Evolutionary conservation across 345 rosid species (phyloP).

Genomic region (Dovyalis caffra): DNA sequence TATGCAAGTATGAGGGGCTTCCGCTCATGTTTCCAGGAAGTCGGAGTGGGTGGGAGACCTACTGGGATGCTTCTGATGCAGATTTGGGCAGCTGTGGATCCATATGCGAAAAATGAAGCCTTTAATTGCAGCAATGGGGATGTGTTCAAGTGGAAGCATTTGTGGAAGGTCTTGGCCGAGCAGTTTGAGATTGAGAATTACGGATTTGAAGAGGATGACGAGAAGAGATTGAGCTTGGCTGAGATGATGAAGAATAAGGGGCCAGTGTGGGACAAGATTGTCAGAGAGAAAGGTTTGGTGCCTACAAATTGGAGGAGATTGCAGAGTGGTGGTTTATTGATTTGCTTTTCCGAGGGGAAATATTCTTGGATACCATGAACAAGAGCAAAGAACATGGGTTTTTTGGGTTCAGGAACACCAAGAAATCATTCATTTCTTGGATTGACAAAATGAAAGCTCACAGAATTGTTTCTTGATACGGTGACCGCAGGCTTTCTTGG

Average conservation of each 20-base stretch:
- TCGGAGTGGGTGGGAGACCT: constrained; percentile 56
- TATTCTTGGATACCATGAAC: constrained; percentile 48
- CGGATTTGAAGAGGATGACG: constrained; percentile 58
- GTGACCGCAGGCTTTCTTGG: no score
- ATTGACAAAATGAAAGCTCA: no score
- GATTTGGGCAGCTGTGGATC: constrained; percentile 80
- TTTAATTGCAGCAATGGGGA: constrained; percentile 74
- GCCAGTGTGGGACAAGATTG: constrained; percentile 73
- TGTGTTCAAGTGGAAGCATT: constrained; percentile 76
- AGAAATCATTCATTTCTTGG: no score
- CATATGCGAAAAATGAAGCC: constrained; percentile 54
- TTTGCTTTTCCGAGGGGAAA: constrained; percentile 14
- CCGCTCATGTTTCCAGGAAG: constrained; percentile 62
- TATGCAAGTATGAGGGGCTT: constrained; percentile 62
- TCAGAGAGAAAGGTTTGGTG: constrained; percentile 53
- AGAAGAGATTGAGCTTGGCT: constrained; percentile 49
- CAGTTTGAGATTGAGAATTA: constrained; percentile 75
- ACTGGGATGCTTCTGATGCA: constrained; percentile 49
- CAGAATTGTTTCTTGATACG: no score
- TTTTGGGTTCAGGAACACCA: no score
- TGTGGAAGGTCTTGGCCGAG: constrained; percentile 75
- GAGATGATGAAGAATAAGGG: constrained; percentile 71
- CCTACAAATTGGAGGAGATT: constrained; percentile 51
- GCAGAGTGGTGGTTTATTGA: constrained; percentile 67
- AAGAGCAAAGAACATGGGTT: constrained; percentile 79